A percentile compares a stretch with the other conserved stretches of the same genome.
Conservation (phyloP, 2,329 filamentous ascomycete species). For the Teratosphaeria pseudoeucalypti region DNA sequence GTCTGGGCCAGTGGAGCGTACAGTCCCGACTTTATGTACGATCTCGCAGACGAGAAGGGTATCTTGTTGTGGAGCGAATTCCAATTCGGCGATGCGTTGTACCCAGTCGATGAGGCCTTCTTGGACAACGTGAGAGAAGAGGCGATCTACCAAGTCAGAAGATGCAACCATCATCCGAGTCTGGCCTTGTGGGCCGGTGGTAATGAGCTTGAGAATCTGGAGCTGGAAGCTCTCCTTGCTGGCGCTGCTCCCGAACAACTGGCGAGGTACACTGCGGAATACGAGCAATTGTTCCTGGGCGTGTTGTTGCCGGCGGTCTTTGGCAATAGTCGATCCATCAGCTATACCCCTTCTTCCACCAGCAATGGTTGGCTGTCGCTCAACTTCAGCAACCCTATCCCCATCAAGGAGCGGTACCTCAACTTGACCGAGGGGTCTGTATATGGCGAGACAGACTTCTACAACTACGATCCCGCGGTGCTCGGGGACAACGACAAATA, state of each 20-base stretch:
- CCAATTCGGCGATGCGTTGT: conserved; percentile 51
- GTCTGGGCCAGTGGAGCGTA: conserved; percentile 42
- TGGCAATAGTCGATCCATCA: conserved; percentile 48
- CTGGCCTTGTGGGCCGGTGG: conserved; percentile 32
- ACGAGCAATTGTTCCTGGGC: conserved; percentile 48
- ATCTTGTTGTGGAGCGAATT: conserved; percentile 55
- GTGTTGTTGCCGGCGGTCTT: conserved; percentile 47
- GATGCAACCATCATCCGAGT: conserved; percentile 48
- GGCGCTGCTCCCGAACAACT: conserved; percentile 33
- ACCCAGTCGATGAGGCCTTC: conserved; percentile 45
- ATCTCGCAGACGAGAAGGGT: conserved; percentile 51
- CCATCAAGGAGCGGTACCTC: conserved; percentile 46
- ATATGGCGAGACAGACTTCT: conserved; percentile 48
- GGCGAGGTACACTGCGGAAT: conserved; percentile 38
- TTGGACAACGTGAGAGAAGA: conserved; percentile 47
- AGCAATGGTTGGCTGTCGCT: conserved; percentile 48
- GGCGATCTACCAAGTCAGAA: conserved; percentile 50
- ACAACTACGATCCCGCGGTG: conserved; percentile 45
- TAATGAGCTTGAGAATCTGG: conserved; percentile 51
- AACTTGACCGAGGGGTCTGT: conserved; percentile 43
- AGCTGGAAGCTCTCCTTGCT: conserved; percentile 33
- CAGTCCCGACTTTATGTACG: conserved; percentile 51
- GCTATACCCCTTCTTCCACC: conserved; percentile 51
- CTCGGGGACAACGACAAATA: conserved; percentile 48
- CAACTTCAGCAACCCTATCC: conserved; percentile 38